phyloP scores from a whole-genome alignment of 371 early-diverging fungal species.

The Rhizopus arrhizus region DNA sequence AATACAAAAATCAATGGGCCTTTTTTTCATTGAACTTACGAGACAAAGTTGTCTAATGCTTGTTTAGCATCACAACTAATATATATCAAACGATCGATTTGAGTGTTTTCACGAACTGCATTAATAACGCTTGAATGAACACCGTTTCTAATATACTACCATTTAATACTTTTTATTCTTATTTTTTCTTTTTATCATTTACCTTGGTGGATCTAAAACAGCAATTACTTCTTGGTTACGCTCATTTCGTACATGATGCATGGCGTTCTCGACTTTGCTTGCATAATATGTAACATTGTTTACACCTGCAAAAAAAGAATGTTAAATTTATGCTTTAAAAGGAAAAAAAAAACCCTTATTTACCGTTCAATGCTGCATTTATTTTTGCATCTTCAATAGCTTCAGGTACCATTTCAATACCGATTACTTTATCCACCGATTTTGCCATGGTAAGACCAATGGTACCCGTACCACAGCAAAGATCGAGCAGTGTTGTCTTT shows the following conservation, averaged over 20 bases:
- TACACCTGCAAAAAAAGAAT: constrained; percentile 29
- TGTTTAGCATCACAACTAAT: constrained; percentile 75
- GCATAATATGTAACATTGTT: constrained; percentile 63
- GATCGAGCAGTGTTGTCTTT: constrained; percentile 57
- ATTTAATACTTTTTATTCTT: constrained; percentile 12
- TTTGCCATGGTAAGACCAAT: constrained; percentile 76
- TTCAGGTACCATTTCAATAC: constrained; percentile 67
- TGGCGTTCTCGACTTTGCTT: constrained; percentile 69
- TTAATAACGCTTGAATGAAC: constrained; percentile 69
- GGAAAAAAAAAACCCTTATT: background rate
- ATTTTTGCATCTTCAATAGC: constrained; percentile 72
- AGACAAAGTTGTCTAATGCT: constrained; percentile 69
- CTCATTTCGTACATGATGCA: constrained; percentile 45
- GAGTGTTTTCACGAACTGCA: constrained; percentile 59
- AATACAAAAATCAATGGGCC: background rate
- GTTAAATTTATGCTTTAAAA: background rate
- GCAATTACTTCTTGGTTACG: constrained; percentile 52
- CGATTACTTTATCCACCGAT: constrained; percentile 67
- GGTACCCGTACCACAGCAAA: constrained; percentile 86
- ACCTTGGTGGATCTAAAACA: constrained; percentile 85
- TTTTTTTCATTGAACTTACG: constrained; percentile 42
- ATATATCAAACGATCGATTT: constrained; percentile 68
- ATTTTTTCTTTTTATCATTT: constrained; percentile 4
- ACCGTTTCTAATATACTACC: constrained; percentile 44
- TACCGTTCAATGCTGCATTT: constrained; percentile 68